phyloP scores from a whole-genome alignment of 1,284 basidiomycete genomes.

The Ceratobasidium sp. region DNA sequence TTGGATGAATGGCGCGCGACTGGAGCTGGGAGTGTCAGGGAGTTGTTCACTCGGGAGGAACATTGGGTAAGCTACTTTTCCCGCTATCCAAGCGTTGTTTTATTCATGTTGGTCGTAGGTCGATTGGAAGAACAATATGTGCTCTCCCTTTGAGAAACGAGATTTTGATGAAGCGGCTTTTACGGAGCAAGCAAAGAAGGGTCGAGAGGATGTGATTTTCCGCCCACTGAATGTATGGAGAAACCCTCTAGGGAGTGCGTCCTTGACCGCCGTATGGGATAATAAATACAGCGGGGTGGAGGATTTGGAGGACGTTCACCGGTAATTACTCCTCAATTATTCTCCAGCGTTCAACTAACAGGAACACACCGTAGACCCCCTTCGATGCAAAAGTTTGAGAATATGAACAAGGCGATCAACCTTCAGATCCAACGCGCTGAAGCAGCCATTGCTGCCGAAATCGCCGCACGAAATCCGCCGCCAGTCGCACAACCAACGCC shows the following conservation, averaged over 20 bases:
- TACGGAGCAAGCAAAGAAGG: slow-evolving; percentile 30
- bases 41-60: slow-evolving; percentile 60
- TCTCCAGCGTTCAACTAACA: not conserved
- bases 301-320: slow-evolving; percentile 28
- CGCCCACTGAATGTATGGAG: slow-evolving; percentile 25
- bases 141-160: slow-evolving; percentile 72
- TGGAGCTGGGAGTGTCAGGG: slow-evolving; percentile 63
- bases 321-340: not conserved
- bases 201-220: slow-evolving; percentile 33
- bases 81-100: not conserved
- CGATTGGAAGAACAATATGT: slow-evolving; percentile 80
- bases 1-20: slow-evolving; percentile 76
- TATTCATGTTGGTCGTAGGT: slow-evolving; percentile 39
- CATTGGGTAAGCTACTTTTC: slow-evolving; percentile 67
- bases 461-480: slow-evolving; percentile 13
- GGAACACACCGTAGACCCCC: slow-evolving; percentile 16
- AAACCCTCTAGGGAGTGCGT: slow-evolving; percentile 30
- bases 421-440: slow-evolving; percentile 34
- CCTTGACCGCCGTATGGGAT: slow-evolving; percentile 26
- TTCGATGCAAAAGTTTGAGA: slow-evolving; percentile 41
- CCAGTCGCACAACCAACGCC: slow-evolving; percentile 3
- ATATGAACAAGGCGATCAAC: slow-evolving; percentile 36
- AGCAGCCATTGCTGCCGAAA: slow-evolving; percentile 27
- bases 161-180: slow-evolving; percentile 34
- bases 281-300: slow-evolving; percentile 22